These are phyloP conservation scores for Salvia miltiorrhiza DNA, from an alignment of 257 asterid species.

Conservation along the genomic window DNA sequence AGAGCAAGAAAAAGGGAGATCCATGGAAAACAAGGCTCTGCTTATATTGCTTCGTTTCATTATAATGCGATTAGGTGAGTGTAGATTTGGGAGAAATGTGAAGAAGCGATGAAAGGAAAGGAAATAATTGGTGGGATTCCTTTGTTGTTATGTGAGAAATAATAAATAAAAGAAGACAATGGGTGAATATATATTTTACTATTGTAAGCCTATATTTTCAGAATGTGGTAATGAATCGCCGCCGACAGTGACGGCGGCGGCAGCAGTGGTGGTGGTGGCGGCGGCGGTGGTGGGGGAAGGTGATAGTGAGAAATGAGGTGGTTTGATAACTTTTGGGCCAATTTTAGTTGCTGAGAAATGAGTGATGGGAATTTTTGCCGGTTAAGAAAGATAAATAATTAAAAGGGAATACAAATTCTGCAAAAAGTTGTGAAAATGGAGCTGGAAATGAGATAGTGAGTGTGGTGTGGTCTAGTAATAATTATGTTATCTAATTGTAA, in stretches of 20 bases:
- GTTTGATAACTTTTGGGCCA: constrained; percentile 6
- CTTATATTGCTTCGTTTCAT: background rate
- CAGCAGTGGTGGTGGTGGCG: background rate
- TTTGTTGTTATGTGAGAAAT: constrained; percentile 22
- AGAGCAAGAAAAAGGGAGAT: constrained; percentile 29
- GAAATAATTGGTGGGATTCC: constrained; percentile 14
- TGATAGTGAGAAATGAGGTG: constrained; percentile 1
- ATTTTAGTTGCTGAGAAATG: constrained; percentile 4
- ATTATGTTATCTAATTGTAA: too few species aligned
- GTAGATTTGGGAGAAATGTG: background rate
- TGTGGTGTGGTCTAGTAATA: background rate
- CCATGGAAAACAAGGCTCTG: constrained; percentile 35
- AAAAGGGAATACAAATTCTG: background rate
- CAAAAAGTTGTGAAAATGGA: background rate
- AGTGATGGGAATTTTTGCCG: background rate
- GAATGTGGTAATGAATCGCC: background rate
- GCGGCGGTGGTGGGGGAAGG: too few species aligned
- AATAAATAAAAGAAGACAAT: background rate
- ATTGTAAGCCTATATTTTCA: background rate
- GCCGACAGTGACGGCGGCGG: background rate
- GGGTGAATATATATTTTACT: background rate
- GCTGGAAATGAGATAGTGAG: background rate
- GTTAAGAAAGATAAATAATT: background rate
- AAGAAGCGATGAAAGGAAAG: background rate
- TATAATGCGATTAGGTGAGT: constrained; percentile 12